Evolutionary conservation across 2,329 filamentous ascomycete genomes (phyloP).

Genomic region (Torrubiellomyces zombiae): DNA sequence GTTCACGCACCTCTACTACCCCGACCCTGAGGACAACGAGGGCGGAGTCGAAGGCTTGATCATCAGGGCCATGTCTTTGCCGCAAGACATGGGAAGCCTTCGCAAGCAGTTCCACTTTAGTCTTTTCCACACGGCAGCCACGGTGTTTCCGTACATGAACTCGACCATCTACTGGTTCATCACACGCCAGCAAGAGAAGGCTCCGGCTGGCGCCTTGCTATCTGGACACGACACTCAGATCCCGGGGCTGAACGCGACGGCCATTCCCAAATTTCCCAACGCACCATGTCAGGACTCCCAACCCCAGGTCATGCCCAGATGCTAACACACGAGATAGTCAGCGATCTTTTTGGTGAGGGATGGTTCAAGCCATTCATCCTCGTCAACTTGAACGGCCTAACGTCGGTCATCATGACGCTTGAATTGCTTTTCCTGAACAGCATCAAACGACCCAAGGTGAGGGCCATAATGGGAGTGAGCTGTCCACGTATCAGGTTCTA

Average conservation of each 20-base stretch:
- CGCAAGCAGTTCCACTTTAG: constrained; percentile 30
- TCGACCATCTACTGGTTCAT: constrained; percentile 32
- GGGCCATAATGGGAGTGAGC: constrained; percentile 10
- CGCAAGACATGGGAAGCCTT: constrained; percentile 22
- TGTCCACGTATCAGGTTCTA: too few relatives aligned
- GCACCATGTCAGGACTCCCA: too few relatives aligned
- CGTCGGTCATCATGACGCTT: constrained; percentile 23
- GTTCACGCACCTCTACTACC: constrained; percentile 32
- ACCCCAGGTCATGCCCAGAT: constrained; percentile 2
- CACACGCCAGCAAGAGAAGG: constrained; percentile 15
- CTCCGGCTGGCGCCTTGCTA: too few relatives aligned
- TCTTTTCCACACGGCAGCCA: constrained; percentile 29
- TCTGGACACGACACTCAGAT: too few relatives aligned
- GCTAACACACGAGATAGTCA: constrained; percentile 18
- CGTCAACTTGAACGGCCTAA: constrained; percentile 27
- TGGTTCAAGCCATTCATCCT: constrained; percentile 30
- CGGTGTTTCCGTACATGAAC: constrained; percentile 32
- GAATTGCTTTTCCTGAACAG: constrained; percentile 35
- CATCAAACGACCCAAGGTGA: constrained; percentile 32
- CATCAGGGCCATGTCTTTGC: constrained; percentile 26
- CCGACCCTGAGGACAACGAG: constrained; percentile 20
- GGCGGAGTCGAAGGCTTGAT: constrained; percentile 19
- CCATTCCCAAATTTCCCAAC: constrained; percentile 3
- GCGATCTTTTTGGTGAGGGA: constrained; percentile 29
- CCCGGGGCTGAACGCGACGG: too few relatives aligned